Evolutionary conservation across 2,329 filamentous ascomycete species (phyloP).

Genomic region (Leptographium procerum): DNA sequence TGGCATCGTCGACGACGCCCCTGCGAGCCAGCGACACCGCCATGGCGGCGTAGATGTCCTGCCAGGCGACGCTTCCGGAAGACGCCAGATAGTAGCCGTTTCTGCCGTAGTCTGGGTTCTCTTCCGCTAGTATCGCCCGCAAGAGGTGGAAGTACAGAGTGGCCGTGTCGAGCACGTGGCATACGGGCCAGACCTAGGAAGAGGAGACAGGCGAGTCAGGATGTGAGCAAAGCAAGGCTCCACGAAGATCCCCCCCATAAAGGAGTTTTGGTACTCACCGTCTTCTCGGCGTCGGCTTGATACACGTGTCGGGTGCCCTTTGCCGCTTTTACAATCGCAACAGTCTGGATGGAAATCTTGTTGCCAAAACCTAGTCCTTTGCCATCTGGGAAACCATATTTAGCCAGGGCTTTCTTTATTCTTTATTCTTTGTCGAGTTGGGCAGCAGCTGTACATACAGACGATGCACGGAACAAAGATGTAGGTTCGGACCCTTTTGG

Average conservation of each 20-base stretch:
- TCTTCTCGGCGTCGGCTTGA: constrained; percentile 25
- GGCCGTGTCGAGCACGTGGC: constrained; percentile 36
- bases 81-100: constrained; percentile 40
- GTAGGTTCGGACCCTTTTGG: constrained; percentile 33
- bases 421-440: background rate
- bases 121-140: constrained; percentile 27
- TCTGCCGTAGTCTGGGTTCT: constrained; percentile 26
- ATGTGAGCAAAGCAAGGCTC: no score
- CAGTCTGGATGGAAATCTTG: constrained; percentile 37
- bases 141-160: constrained; percentile 33
- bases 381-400: constrained; percentile 21
- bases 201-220: no score
- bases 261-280: constrained; percentile 7
- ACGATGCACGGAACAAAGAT: constrained; percentile 44
- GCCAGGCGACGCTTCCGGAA: constrained; percentile 36
- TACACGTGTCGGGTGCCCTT: constrained; percentile 27
- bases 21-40: constrained; percentile 28
- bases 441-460: constrained; percentile 18
- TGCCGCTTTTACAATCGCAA: constrained; percentile 34
- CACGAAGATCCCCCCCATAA: no score
- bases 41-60: constrained; percentile 36
- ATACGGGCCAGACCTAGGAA: constrained; percentile 39
- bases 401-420: background rate
- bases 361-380: constrained; percentile 39
- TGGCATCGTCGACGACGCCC: constrained; percentile 24